Evolutionary conservation across 306 rosid species (phyloP).

Genomic region (Lablab purpureus): DNA sequence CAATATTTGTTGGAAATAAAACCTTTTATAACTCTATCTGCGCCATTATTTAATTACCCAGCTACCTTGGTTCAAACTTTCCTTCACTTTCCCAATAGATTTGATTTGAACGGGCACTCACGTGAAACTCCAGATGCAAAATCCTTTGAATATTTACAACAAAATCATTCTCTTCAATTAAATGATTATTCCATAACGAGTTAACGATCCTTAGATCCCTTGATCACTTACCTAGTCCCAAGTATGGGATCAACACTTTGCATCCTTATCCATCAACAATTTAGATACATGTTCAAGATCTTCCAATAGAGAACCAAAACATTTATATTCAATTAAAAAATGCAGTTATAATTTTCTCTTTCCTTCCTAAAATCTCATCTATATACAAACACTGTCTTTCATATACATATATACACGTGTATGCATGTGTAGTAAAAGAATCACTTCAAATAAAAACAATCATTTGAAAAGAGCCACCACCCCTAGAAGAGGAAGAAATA

Average conservation of each 20-base stretch:
- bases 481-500: neutral
- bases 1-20: too few species aligned
- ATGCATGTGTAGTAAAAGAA: neutral
- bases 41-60: too few species aligned
- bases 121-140: neutral
- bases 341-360: neutral
- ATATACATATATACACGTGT: neutral
- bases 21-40: too few species aligned
- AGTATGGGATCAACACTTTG: neutral
- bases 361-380: neutral
- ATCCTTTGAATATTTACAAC: neutral
- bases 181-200: neutral
- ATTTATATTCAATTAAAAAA: neutral
- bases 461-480: neutral
- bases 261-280: neutral
- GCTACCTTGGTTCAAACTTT: neutral
- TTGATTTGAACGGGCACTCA: neutral
- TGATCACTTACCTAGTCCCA: neutral
- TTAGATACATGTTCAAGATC: neutral
- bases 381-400: neutral
- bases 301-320: neutral
- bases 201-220: neutral
- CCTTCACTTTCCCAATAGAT: neutral
- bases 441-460: neutral
- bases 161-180: neutral